phyloP scores from a whole-genome alignment of 495 filamentous ascomycete genomes.

The Stereocaulon alpinum region DNA sequence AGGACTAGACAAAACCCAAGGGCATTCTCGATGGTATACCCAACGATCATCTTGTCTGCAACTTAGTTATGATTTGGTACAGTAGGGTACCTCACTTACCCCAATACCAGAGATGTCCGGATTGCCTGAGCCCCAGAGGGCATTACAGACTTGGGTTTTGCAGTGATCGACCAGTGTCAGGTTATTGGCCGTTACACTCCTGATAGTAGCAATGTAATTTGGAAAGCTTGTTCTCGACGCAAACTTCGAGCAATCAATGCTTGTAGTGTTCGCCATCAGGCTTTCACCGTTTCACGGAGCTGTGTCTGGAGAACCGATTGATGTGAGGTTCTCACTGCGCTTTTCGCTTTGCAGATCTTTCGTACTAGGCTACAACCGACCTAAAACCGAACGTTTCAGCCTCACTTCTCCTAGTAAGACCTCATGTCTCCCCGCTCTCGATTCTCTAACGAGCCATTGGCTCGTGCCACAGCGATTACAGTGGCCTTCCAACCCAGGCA shows the following conservation, averaged over 20 bases:
- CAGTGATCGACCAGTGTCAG: constrained; percentile 14
- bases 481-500: too few relatives aligned
- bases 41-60: constrained; percentile 21
- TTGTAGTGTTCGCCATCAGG: constrained; percentile 7
- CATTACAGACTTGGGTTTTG: constrained; percentile 21
- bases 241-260: constrained; percentile 13
- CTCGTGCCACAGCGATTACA: too few relatives aligned
- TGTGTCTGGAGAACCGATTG: too few relatives aligned
- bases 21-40: constrained; percentile 20
- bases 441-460: too few relatives aligned
- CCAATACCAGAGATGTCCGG: constrained; percentile 25
- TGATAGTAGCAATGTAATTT: constrained; percentile 18
- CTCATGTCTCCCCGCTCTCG: too few relatives aligned
- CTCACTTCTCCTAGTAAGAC: too few relatives aligned
- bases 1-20: constrained; percentile 12
- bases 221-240: constrained; percentile 13
- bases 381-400: too few relatives aligned
- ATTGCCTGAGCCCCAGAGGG: constrained; percentile 25
- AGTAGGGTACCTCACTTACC: constrained; percentile 9
- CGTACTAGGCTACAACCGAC: too few relatives aligned
- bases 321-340: too few relatives aligned
- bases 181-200: constrained; percentile 13
- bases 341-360: too few relatives aligned
- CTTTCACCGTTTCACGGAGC: not conserved
- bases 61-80: not conserved